Evolutionary conservation across 2,329 filamentous ascomycete species (phyloP), one percentile per base, ranked within the genome.

Genomic region (Waltergamsia citrina): DNA sequence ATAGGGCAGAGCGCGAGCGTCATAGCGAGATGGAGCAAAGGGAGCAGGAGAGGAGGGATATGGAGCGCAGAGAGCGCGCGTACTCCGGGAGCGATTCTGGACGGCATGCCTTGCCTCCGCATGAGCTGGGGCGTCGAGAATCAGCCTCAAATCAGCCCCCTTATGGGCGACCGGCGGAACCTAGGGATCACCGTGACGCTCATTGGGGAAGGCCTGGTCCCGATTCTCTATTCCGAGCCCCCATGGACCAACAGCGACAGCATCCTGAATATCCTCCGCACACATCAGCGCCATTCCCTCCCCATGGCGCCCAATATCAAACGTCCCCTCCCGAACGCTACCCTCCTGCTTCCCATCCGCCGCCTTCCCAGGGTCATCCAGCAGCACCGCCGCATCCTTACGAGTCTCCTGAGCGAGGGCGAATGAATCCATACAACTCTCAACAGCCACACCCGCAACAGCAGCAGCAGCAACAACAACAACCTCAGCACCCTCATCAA

Each of bases 391-490:
- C 52, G 10, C 52, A 48, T 42, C 53, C 61, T 1, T 71, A 64
- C 41, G 67, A 72, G 15, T 69, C 67, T 7, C 65, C 68, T 4
- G 70, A 73, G 8, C 62, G 63, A n/a, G 60, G 62, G 16, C 59
- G 63, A 30, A n/a, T n/a, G n/a, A n/a, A n/a, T n/a, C n/a, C n/a
- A n/a, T n/a, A n/a, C n/a, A n/a, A n/a, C n/a, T n/a, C n/a, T n/a
- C n/a, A n/a, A 59, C 65, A 43, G 56, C 54, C 10, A n/a, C n/a
- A n/a, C n/a, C 50, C 56, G 22, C 52, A 58, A 36, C 53, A 60
- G 34, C 50, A 55, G 4, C 54, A 54, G 8, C 51, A 56, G 16
- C 53, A 55, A 14, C 45, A 48, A 18, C 50, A 48, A 12, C 57
- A 52, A 20, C 57, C 55, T 12, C 59, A 53, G 31, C 57, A 53